A percentile compares a stretch with the other conserved stretches of the same genome.
These are phyloP conservation scores for Neurospora sp. DNA, from an alignment of 495 filamentous ascomycete species.

Conservation along the genomic window DNA sequence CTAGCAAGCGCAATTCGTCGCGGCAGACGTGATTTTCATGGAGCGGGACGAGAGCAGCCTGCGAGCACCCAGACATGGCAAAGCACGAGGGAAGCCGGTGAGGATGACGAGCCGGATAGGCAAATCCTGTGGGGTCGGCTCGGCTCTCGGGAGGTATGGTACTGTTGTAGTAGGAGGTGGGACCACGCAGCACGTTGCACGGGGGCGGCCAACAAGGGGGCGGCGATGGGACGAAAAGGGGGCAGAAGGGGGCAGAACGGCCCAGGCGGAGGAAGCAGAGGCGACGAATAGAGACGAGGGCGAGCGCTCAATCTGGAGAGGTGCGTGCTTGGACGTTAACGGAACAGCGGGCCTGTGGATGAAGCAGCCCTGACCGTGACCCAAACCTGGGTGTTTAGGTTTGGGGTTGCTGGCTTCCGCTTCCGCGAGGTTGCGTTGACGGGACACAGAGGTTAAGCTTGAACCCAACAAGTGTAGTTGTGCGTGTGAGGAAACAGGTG, in stretches of 20 bases:
- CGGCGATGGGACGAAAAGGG: neutral
- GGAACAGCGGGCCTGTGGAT: neutral
- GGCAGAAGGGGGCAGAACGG: neutral
- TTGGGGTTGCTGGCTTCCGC: neutral
- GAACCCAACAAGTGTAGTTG: neutral
- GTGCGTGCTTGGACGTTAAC: neutral
- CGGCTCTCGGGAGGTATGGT: neutral
- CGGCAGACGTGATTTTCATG: neutral
- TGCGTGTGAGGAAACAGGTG: neutral
- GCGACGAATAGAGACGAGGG: neutral
- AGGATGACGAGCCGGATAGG: neutral
- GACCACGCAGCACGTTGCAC: neutral
- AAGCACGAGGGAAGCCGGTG: neutral
- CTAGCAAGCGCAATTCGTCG: neutral
- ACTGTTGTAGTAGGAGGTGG: neutral
- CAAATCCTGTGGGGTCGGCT: neutral
- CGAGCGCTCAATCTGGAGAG: neutral
- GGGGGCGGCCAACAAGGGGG: neutral
- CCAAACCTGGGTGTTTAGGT: neutral
- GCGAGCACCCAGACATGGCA: neutral
- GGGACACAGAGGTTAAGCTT: neutral
- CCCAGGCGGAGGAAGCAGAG: neutral
- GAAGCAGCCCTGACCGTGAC: neutral
- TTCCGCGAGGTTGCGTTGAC: neutral
- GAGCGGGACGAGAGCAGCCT: neutral